phyloP scores from a whole-genome alignment of 495 filamentous ascomycete genomes.

The Lophiostoma macrostomum region DNA sequence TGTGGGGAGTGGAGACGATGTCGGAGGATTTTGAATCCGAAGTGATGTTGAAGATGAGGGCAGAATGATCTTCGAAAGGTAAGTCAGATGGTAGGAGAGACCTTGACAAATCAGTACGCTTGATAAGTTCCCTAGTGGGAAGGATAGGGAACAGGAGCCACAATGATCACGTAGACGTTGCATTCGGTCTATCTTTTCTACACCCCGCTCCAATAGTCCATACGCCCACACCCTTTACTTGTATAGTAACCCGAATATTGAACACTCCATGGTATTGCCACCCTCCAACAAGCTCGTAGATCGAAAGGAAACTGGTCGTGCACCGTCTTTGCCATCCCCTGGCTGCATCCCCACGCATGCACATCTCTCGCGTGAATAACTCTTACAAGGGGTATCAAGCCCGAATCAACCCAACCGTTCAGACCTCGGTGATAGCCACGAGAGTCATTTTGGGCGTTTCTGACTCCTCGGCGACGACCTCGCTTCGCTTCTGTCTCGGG shows the following conservation, averaged over 20 bases:
- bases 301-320: too few species aligned
- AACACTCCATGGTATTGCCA: too few species aligned
- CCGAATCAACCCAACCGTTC: not conserved
- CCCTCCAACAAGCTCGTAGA: too few species aligned
- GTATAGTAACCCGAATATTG: too few species aligned
- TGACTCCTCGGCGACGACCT: slow-evolving; percentile 20
- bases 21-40: not conserved
- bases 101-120: too few species aligned
- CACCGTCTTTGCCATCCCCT: too few species aligned
- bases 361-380: not conserved
- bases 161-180: slow-evolving; percentile 18
- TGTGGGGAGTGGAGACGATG: not conserved
- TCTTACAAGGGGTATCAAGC: slow-evolving; percentile 24
- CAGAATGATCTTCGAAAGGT: too few species aligned
- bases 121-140: too few species aligned
- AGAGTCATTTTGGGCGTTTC: slow-evolving; percentile 34
- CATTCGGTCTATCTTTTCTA: slow-evolving; percentile 14
- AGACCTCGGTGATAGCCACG: slow-evolving; percentile 36
- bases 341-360: slow-evolving; percentile 8
- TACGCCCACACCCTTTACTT: not conserved
- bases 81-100: too few species aligned
- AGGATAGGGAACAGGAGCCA: too few species aligned
- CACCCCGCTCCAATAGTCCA: not conserved
- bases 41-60: too few species aligned
- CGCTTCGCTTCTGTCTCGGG: slow-evolving; percentile 10